Percentiles rank a stretch among this genome's conserved stretches.
Evolutionary conservation across 2,329 filamentous ascomycete species (phyloP).

Genomic region (Fusarium falciforme): DNA sequence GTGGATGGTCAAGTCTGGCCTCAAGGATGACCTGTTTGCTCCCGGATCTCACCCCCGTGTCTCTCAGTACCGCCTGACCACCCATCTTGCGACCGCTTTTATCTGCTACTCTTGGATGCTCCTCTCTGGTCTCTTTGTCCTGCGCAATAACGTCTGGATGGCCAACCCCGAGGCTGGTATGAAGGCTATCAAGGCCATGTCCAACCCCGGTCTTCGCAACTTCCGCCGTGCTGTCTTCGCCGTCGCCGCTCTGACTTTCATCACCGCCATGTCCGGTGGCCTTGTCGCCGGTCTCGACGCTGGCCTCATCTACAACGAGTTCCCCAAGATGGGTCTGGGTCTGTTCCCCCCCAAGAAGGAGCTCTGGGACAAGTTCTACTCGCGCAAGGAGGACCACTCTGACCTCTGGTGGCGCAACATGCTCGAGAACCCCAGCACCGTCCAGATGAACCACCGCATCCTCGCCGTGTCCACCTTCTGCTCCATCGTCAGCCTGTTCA

Average conservation of each 20-base stretch:
- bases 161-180: constrained; percentile 72
- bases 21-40: constrained; percentile 95
- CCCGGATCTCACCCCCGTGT: constrained; percentile 92
- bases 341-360: constrained; percentile 84
- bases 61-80: constrained; percentile 90
- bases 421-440: constrained; percentile 94
- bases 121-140: constrained; percentile 84
- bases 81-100: constrained; percentile 92
- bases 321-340: constrained; percentile 92
- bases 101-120: constrained; percentile 96
- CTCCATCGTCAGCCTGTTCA: constrained; percentile 80
- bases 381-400: constrained; percentile 77
- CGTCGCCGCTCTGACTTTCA: constrained; percentile 82
- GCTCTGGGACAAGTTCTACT: constrained; percentile 88
- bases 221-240: constrained; percentile 80
- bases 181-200: constrained; percentile 70
- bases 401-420: constrained; percentile 98
- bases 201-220: constrained; percentile 73
- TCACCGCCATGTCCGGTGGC: constrained; percentile 91
- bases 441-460: constrained; percentile 95
- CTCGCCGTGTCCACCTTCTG: constrained; percentile 91
- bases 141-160: constrained; percentile 81
- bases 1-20: constrained; percentile 99
- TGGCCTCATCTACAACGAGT: constrained; percentile 98
- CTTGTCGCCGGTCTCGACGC: constrained; percentile 96